Conservation (phyloP, 345 rosid genomes). For the Dimocarpus longan region DNA sequence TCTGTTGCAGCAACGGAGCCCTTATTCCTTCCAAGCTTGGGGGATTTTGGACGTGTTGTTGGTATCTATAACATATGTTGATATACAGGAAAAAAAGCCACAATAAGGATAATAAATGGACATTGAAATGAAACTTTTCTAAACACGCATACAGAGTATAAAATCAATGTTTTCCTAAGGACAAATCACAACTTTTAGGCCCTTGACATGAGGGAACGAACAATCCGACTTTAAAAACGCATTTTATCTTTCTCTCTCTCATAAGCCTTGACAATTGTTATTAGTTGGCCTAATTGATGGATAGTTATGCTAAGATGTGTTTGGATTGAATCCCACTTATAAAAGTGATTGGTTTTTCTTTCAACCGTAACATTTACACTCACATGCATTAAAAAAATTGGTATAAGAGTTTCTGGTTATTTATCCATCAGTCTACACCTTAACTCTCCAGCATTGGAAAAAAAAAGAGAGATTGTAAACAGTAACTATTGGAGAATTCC, state of each 20-base stretch:
- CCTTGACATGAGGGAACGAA: neutral
- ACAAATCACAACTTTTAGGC: neutral
- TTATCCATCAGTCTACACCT: neutral
- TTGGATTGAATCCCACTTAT: neutral
- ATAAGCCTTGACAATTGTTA: neutral
- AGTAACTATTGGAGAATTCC: neutral
- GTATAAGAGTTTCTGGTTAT: neutral
- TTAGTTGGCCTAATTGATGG: neutral
- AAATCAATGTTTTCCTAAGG: neutral
- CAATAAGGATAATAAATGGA: neutral
- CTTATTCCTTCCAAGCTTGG: slow-evolving; percentile 93
- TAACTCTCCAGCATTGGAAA: neutral
- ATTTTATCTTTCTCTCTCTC: neutral
- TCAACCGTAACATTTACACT: neutral
- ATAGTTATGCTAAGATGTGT: neutral
- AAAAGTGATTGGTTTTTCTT: neutral
- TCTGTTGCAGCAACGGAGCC: slow-evolving; percentile 37
- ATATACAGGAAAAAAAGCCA: slow-evolving; percentile 6
- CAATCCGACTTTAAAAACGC: neutral
- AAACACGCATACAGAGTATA: neutral
- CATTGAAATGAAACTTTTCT: slow-evolving; percentile 3
- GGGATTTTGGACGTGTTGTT: slow-evolving; percentile 83
- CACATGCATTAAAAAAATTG: neutral
- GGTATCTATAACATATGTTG: slow-evolving; percentile 59
- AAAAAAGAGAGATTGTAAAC: neutral